A percentile compares a stretch with the other conserved stretches of the same genome.
phyloP scores from a whole-genome alignment of 768 basidiomycete species.

The Pleurotus giganteus region DNA sequence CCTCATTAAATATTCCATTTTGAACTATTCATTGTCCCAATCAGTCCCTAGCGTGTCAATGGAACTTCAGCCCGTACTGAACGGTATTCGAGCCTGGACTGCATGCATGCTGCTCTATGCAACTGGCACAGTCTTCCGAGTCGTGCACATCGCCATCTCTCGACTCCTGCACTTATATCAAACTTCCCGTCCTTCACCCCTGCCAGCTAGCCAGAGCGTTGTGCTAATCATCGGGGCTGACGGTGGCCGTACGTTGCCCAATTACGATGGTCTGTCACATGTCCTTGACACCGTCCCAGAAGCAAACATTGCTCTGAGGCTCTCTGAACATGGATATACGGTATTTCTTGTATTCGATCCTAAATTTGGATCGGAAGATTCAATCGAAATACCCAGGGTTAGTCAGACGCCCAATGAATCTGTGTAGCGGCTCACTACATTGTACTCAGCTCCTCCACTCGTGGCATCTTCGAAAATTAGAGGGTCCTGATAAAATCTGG shows the following conservation, averaged over 20 bases:
- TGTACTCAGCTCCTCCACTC: not conserved
- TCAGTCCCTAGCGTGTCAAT: not conserved
- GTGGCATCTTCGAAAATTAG: slow-evolving; percentile 2
- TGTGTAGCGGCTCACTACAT: not conserved
- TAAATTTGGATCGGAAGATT: slow-evolving; percentile 3
- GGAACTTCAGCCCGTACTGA: not conserved
- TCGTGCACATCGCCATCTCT: not conserved
- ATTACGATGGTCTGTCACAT: not conserved
- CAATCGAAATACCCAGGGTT: not conserved
- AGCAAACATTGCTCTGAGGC: not conserved
- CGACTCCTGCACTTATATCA: not conserved
- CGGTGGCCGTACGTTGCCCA: not conserved
- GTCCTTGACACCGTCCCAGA: not conserved
- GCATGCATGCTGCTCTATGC: not conserved
- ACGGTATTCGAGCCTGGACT: not conserved
- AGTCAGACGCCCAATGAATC: not conserved
- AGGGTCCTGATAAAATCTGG: slow-evolving; percentile 1
- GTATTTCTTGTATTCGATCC: slow-evolving; percentile 5
- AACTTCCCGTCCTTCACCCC: not conserved
- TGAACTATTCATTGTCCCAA: too few species aligned
- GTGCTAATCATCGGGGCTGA: slow-evolving; percentile 8
- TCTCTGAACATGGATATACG: slow-evolving; percentile 11
- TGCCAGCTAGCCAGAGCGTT: not conserved
- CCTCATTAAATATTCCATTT: too few species aligned
- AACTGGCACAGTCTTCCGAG: not conserved